Evolutionary conservation across 768 basidiomycete species (phyloP).

Genomic region (Suillus ampliporus): DNA sequence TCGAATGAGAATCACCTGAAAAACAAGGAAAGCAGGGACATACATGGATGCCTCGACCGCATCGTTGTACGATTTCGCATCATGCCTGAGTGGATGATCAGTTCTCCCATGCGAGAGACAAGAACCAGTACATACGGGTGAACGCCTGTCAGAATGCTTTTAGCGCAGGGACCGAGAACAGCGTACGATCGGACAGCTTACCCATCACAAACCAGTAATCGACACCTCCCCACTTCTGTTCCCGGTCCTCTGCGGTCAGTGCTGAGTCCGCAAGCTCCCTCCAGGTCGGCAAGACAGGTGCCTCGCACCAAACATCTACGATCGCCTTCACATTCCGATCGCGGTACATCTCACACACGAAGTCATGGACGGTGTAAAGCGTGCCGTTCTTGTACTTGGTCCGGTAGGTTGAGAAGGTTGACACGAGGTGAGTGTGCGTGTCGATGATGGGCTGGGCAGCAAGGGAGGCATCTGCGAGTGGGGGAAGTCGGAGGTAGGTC

Average conservation of each 20-base stretch:
- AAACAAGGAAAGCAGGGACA: constrained; percentile 26
- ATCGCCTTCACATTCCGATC: constrained; percentile 65
- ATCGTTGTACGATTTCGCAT: constrained; percentile 72
- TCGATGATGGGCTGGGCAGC: constrained; percentile 61
- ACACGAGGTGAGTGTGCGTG: constrained; percentile 85
- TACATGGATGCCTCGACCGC: constrained; percentile 73
- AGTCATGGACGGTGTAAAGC: constrained; percentile 65
- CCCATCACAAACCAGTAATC: constrained; percentile 89
- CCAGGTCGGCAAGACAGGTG: constrained; percentile 67
- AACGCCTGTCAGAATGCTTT: constrained; percentile 53
- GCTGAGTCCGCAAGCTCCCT: constrained; percentile 77
- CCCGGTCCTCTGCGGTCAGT: constrained; percentile 51
- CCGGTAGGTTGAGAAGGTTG: constrained; percentile 70
- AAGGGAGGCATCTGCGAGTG: constrained; percentile 21
- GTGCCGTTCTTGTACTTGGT: constrained; percentile 63
- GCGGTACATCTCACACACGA: constrained; percentile 65
- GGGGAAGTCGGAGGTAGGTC: constrained; percentile 40
- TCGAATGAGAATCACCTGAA: background rate
- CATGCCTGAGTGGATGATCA: constrained; percentile 53
- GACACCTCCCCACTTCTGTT: constrained; percentile 64
- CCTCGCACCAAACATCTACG: constrained; percentile 91
- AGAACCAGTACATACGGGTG: constrained; percentile 60
- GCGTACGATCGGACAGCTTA: constrained; percentile 33
- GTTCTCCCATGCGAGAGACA: background rate
- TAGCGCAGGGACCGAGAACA: background rate